Conservation (phyloP, 495 filamentous ascomycete genomes). For the Staphylotrichum longicolle region DNA sequence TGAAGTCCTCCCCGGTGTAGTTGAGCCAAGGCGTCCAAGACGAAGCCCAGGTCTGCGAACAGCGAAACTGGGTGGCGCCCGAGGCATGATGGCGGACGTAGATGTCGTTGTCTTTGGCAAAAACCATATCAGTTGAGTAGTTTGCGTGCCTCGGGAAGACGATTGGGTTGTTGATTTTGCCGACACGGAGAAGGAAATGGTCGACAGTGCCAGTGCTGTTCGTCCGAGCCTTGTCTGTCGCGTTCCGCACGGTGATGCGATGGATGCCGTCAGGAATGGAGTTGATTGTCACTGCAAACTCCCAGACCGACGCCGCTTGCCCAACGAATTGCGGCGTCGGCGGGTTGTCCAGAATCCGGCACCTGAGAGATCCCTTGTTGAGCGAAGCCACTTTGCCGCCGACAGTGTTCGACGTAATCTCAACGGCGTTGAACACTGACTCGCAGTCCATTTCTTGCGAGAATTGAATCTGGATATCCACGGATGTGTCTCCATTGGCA, state of each 20-base stretch:
- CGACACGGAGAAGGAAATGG: constrained; percentile 51
- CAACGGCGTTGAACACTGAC: constrained; percentile 34
- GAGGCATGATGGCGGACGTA: constrained; percentile 59
- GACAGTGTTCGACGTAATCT: constrained; percentile 53
- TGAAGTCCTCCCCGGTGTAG: constrained; percentile 56
- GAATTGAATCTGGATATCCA: constrained; percentile 60
- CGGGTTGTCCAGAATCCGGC: constrained; percentile 25
- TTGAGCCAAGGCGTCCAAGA: constrained; percentile 58
- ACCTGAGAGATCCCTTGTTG: constrained; percentile 24
- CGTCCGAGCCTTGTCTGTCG: constrained; percentile 39
- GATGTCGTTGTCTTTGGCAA: constrained; percentile 38
- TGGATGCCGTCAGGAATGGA: constrained; percentile 56
- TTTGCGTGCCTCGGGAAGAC: constrained; percentile 58
- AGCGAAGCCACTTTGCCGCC: constrained; percentile 13
- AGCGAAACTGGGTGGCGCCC: constrained; percentile 62
- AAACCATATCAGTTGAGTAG: constrained; percentile 54
- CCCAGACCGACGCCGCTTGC: constrained; percentile 54
- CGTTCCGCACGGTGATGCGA: constrained; percentile 59
- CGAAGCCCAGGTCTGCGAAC: constrained; percentile 61
- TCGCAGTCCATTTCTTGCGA: constrained; percentile 64
- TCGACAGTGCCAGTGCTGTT: constrained; percentile 36
- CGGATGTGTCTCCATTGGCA: constrained; percentile 28
- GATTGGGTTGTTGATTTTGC: constrained; percentile 51
- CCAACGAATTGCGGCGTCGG: constrained; percentile 29
- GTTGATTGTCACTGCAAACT: constrained; percentile 49